Evolutionary conservation across 768 basidiomycete genomes (phyloP), one percentile per base, ranked within the genome.

Genomic region (Ramaria sp.): DNA sequence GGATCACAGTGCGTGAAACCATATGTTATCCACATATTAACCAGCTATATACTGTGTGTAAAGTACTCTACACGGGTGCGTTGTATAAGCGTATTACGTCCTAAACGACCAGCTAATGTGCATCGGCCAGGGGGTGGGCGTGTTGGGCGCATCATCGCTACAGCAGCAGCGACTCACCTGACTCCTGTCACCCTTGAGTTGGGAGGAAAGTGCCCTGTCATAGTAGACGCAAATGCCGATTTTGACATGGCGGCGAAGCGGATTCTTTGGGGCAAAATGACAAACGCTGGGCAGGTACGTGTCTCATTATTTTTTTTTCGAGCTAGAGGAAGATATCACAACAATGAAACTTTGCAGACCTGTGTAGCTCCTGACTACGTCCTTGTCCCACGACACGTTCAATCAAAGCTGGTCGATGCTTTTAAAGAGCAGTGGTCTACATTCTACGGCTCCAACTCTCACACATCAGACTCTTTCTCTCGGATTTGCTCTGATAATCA

Each of bases 151-250:
- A 76, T 93, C 46, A 77, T 93, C 9, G 79, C 84, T 1, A 66
- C 75, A 0, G 89, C 89, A 0, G 91, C 91, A 11, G 88, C 85
- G 1, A 84, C 91, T 67, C 77, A 79, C 54, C 67, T 92, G 7
- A 86, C 88, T 0, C 88, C 88, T 0, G 71, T 87, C 43, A 74
- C 78, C 31, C 72, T 79, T 42, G 82, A 83, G 72, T 72, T 80
- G 33, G 7, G 70, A 61, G 71, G 88, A 24, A 89, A 91, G 67
- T 82, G 78, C 1, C 88, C 89, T 1, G 86, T 82, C 19, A 72
- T 91, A 59, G 71, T 93, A 45, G 86, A 91, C 66, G 75, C 86
- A 0, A 74, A 72, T 20, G 81, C 79, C 54, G 83, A 92, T 64
- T 69, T 91, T 51, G 74, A 81, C 57, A 70, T 75, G 4, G 76